These are phyloP conservation scores for Maudiozyma pseudohumilis DNA, from an alignment of 805 yeast species.

Conservation along the genomic window DNA sequence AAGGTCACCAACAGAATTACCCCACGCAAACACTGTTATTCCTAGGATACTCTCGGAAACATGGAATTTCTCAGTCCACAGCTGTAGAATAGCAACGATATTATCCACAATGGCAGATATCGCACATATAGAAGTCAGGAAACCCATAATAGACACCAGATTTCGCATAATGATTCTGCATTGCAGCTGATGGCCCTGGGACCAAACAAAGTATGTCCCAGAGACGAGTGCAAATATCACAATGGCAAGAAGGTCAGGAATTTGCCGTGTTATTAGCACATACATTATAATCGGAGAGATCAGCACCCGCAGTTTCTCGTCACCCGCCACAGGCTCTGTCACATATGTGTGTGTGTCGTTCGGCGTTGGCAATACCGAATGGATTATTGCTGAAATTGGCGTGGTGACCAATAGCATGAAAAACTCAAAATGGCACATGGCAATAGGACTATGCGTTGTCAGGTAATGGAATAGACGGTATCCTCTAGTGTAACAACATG, in stretches of 20 bases:
- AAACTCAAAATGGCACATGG: slow-evolving; percentile 11
- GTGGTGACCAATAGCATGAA: slow-evolving; percentile 15
- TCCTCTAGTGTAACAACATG: slow-evolving; percentile 1
- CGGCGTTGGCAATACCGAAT: slow-evolving; percentile 13
- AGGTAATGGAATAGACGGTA: slow-evolving; percentile 7
- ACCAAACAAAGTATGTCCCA: background rate
- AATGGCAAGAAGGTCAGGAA: background rate
- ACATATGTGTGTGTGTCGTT: background rate
- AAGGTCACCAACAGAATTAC: slow-evolving; percentile 86
- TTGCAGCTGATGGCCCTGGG: background rate
- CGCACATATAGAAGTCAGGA: slow-evolving; percentile 54
- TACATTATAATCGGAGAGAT: slow-evolving; percentile 5
- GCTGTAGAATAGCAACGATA: slow-evolving; percentile 53
- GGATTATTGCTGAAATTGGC: slow-evolving; percentile 14
- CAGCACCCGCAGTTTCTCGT: slow-evolving; percentile 5
- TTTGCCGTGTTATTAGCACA: background rate
- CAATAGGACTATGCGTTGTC: slow-evolving; percentile 4
- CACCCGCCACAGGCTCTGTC: background rate
- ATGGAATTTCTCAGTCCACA: slow-evolving; percentile 47
- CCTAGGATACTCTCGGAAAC: slow-evolving; percentile 78
- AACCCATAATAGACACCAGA: slow-evolving; percentile 43
- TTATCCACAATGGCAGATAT: slow-evolving; percentile 36
- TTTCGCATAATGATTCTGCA: background rate
- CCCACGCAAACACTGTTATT: slow-evolving; percentile 79
- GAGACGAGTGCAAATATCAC: background rate